Evolutionary conservation across 176 grass and related monocot species (phyloP), one percentile per base, ranked within the genome.

Genomic region (Chrysopogon serrulatus): DNA sequence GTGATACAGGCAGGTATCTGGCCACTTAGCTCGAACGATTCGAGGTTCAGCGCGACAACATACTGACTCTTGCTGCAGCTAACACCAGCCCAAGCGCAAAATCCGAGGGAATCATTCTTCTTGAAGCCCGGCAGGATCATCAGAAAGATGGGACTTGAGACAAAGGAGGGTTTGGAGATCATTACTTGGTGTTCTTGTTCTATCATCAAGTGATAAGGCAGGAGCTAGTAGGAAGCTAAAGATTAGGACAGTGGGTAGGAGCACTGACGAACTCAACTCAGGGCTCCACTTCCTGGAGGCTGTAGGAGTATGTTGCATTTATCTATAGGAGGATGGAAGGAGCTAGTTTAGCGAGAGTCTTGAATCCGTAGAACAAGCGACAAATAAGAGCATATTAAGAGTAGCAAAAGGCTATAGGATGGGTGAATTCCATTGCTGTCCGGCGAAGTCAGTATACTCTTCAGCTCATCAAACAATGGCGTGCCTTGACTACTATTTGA

Each of bases 21-120:
- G 37, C 90, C 86, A 27, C 48, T 6, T 10, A 92, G 44, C 2
- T 10, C 2, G 0, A 76, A 12, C 0, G 79, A 88, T 4, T 53
- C 61, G 5, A 92, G 79, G 0, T 86, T 74, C 26, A 92, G 66
- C 8, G 86, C 44, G 1, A 8, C 41, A 13, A 83, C 90, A 23
- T 86, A 83, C 49, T 12, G 69, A 5, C 33, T 44, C 30, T 56
- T 79, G 79, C 79, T n/a, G 42, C 90, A 92, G 0, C 24, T 33
- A 16, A 92, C 83, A 27, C 90, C 90, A 4, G 37, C 10, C 90
- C 90, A 92, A 30, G 2, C 18, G 74, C 90, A 92, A 51, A 70
- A 86, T 1, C 47, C 26, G 8, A 56, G 8, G 41, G 86, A 82
- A 1, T 41, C 48, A 30, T 87, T 77, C 8, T 24, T 74, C 90